These are phyloP conservation scores for Dimocarpus longan DNA, from an alignment of 345 rosid species.

Conservation along the genomic window DNA sequence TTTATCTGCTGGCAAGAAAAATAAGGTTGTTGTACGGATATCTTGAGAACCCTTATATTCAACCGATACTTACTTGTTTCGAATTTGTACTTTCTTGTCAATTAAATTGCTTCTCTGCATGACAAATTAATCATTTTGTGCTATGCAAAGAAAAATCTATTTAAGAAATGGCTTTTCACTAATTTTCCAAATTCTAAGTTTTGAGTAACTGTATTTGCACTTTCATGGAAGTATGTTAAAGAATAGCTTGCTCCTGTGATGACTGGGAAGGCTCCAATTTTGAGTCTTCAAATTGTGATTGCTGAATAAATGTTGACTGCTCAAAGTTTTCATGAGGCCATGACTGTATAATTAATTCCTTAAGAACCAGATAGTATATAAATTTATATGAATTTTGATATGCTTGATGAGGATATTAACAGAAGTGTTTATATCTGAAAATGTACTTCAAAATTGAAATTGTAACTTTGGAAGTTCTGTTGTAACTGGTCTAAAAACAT, in stretches of 20 bases:
- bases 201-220: conserved; percentile 2
- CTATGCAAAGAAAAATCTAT: not conserved
- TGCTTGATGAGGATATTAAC: not conserved
- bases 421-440: not conserved
- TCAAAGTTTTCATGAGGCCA: not conserved
- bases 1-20: conserved; percentile 94
- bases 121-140: not conserved
- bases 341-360: not conserved
- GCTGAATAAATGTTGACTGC: not conserved
- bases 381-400: not conserved
- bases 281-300: conserved; percentile 2
- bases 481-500: not conserved
- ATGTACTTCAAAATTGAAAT: conserved; percentile 2
- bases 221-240: not conserved
- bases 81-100: not conserved
- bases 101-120: not conserved
- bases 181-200: not conserved
- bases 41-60: conserved; percentile 39
- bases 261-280: not conserved
- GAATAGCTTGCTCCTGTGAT: not conserved
- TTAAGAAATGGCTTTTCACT: not conserved
- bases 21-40: conserved; percentile 81
- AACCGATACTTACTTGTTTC: not conserved
- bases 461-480: not conserved
- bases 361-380: not conserved